Percentiles rank a stretch among this genome's conserved stretches.
phyloP scores from a whole-genome alignment of 2,329 filamentous ascomycete species.

The Fusarium sacchari region DNA sequence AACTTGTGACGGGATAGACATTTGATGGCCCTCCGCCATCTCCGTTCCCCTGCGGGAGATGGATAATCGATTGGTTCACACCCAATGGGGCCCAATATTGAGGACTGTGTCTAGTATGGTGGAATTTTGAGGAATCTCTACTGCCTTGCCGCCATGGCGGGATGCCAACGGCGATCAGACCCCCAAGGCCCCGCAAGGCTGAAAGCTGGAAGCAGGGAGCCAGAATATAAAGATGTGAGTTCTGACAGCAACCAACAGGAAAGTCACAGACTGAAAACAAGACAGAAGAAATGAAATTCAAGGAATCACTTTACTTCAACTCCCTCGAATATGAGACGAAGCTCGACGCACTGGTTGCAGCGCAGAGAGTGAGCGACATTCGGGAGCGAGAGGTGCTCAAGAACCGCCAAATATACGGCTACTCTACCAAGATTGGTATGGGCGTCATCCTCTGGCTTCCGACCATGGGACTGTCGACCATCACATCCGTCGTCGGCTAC shows the following conservation, averaged over 20 bases:
- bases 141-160: background rate
- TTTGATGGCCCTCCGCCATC: background rate
- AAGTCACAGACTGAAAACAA: background rate
- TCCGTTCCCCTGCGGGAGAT: background rate
- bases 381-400: background rate
- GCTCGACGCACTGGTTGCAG: background rate
- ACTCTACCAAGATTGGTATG: background rate
- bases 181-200: background rate
- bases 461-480: background rate
- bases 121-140: background rate
- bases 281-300: background rate
- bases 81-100: background rate
- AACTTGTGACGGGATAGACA: background rate
- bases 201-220: background rate
- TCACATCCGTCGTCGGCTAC: background rate
- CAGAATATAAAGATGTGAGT: background rate
- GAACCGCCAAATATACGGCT: background rate
- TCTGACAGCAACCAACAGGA: background rate
- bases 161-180: background rate
- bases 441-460: background rate
- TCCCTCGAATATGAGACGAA: background rate
- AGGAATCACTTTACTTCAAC: background rate
- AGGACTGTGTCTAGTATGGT: background rate
- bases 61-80: background rate
- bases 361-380: background rate